Evolutionary conservation across 768 basidiomycete genomes (phyloP).

Genomic region (Auriscalpium orientale): DNA sequence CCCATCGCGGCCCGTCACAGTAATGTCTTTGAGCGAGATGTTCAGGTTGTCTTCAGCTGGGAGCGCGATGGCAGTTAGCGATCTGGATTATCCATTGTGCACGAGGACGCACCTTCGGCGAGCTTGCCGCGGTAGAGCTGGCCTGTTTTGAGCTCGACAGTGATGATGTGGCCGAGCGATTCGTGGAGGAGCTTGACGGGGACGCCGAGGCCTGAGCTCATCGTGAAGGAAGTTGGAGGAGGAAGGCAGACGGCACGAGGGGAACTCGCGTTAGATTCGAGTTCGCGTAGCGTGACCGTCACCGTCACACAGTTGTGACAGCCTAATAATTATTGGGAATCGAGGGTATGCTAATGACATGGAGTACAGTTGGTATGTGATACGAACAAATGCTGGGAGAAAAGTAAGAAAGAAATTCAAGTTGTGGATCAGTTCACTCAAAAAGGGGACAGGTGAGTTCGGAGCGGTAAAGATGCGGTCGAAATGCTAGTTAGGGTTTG

Average conservation of each 20-base stretch:
- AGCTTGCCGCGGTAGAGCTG: slow-evolving; percentile 96
- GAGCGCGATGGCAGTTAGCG: slow-evolving; percentile 8
- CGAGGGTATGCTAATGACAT: too few species aligned
- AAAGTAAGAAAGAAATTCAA: too few species aligned
- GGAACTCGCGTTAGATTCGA: not conserved
- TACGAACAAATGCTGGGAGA: too few species aligned
- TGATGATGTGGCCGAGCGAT: slow-evolving; percentile 91
- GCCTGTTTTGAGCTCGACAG: slow-evolving; percentile 97
- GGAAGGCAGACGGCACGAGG: not conserved
- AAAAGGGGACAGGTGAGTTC: too few species aligned
- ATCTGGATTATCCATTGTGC: not conserved
- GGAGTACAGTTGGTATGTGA: too few species aligned
- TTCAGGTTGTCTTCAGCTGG: slow-evolving; percentile 97
- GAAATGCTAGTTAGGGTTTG: too few species aligned
- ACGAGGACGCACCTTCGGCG: slow-evolving; percentile 69
- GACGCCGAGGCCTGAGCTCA: slow-evolving; percentile 71
- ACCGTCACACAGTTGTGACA: too few species aligned
- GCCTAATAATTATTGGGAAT: too few species aligned
- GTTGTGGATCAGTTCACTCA: too few species aligned
- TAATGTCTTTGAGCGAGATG: slow-evolving; percentile 93
- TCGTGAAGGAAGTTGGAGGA: slow-evolving; percentile 14
- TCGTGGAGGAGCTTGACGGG: slow-evolving; percentile 97
- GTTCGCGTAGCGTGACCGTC: too few species aligned
- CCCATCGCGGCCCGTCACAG: slow-evolving; percentile 95
- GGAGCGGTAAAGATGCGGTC: too few species aligned